Evolutionary conservation across 768 basidiomycete genomes (phyloP).

Genomic region (Amyloporia xantha): DNA sequence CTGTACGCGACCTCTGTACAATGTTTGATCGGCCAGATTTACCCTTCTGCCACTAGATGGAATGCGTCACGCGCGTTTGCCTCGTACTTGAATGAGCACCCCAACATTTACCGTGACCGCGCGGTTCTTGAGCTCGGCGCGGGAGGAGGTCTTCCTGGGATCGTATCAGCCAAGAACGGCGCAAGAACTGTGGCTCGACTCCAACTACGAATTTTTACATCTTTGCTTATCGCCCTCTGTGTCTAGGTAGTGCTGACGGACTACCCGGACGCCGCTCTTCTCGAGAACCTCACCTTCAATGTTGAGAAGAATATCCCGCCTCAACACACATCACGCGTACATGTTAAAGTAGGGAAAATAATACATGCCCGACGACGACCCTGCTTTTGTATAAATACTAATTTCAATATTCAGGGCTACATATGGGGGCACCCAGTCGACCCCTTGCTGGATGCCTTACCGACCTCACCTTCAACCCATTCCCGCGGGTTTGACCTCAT

Average conservation of each 20-base stretch:
- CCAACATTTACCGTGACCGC: constrained; percentile 35
- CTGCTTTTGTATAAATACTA: no score
- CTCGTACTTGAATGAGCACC: constrained; percentile 54
- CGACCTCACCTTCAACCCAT: constrained; percentile 11
- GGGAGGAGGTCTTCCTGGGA: constrained; percentile 82
- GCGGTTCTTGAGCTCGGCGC: constrained; percentile 87
- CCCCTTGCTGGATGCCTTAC: constrained; percentile 33
- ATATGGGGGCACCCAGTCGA: constrained; percentile 67
- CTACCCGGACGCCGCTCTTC: constrained; percentile 74
- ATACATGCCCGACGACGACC: no score
- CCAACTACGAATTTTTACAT: not conserved
- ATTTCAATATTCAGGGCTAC: constrained; percentile 54
- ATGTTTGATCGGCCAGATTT: no score
- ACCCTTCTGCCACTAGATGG: no score
- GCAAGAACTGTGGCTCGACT: constrained; percentile 53
- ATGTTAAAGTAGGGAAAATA: constrained; percentile 27
- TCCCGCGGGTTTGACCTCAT: constrained; percentile 61
- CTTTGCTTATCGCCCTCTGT: not conserved
- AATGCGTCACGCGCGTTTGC: constrained; percentile 74
- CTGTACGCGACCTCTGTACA: constrained; percentile 39
- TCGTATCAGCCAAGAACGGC: constrained; percentile 66
- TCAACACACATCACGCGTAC: constrained; percentile 13
- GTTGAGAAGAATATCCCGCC: constrained; percentile 46
- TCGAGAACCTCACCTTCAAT: constrained; percentile 74
- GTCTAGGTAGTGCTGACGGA: constrained; percentile 79